A percentile compares a stretch with the other conserved stretches of the same genome.
Evolutionary conservation across 2,329 filamentous ascomycete genomes (phyloP).

Genomic region (Pseudopithomyces chartarum): DNA sequence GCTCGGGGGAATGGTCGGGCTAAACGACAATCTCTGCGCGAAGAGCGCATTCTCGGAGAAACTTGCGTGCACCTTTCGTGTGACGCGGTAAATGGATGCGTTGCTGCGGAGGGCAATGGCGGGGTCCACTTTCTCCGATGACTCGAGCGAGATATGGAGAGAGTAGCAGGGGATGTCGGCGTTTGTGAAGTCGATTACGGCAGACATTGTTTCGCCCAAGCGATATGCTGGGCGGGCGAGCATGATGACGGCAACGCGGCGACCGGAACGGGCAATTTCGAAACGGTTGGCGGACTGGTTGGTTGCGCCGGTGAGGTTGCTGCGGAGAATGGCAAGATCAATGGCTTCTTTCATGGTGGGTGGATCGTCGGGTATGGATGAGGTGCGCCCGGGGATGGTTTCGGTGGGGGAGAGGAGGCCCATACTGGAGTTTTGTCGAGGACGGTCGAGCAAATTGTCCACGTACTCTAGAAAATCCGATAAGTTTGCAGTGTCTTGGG

Average conservation of each 20-base stretch:
- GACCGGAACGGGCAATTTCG: slow-evolving; percentile 91
- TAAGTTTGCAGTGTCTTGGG: slow-evolving; percentile 51
- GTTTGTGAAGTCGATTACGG: slow-evolving; percentile 81
- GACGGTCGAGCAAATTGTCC: slow-evolving; percentile 54
- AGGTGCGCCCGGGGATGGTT: slow-evolving; percentile 48
- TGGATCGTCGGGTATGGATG: slow-evolving; percentile 63
- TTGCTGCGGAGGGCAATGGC: slow-evolving; percentile 82
- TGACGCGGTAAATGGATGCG: slow-evolving; percentile 84
- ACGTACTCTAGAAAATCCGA: slow-evolving; percentile 46
- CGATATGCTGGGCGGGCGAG: slow-evolving; percentile 87
- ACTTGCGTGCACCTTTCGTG: slow-evolving; percentile 77
- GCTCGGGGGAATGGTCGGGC: slow-evolving; percentile 77
- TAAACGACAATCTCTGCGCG: slow-evolving; percentile 78
- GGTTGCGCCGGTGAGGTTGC: slow-evolving; percentile 62
- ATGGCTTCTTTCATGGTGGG: slow-evolving; percentile 81
- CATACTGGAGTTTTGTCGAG: slow-evolving; percentile 39
- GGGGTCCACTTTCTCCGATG: slow-evolving; percentile 79
- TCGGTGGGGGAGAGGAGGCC: slow-evolving; percentile 76
- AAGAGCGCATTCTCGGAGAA: slow-evolving; percentile 84
- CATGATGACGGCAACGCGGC: slow-evolving; percentile 87
- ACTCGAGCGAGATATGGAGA: slow-evolving; percentile 82
- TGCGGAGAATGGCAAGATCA: slow-evolving; percentile 83
- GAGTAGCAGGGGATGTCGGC: slow-evolving; percentile 84
- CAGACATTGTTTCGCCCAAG: slow-evolving; percentile 83
- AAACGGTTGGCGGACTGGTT: slow-evolving; percentile 89